Percentiles rank a stretch among this genome's conserved stretches.
Conservation (phyloP, 495 filamentous ascomycete species). For the Tuber umbilicatum region DNA sequence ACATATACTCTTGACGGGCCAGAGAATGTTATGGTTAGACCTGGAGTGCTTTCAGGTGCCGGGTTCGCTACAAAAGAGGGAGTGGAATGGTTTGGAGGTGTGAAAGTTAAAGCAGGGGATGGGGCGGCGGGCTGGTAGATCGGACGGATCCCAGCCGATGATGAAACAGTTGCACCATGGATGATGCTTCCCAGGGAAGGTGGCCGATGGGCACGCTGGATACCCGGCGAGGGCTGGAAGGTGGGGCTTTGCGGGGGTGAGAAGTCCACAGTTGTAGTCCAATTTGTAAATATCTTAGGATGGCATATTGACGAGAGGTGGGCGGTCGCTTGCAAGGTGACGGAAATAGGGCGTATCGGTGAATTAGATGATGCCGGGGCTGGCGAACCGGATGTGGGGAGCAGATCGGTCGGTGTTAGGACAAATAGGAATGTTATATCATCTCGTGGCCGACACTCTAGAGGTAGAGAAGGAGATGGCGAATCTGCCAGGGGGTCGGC, state of each 20-base stretch:
- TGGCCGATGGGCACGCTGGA: constrained; percentile 61
- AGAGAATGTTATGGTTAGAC: constrained; percentile 41
- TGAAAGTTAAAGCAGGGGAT: constrained; percentile 52
- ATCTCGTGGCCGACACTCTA: constrained; percentile 69
- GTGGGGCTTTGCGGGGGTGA: constrained; percentile 54
- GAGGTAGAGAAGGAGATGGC: constrained; percentile 55
- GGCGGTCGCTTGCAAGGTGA: constrained; percentile 61
- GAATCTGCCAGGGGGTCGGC: constrained; percentile 61
- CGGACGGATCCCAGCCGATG: constrained; percentile 44
- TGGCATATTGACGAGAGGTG: constrained; percentile 58
- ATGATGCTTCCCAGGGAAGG: constrained; percentile 50
- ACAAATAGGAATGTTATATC: constrained; percentile 80
- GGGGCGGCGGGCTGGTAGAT: constrained; percentile 43
- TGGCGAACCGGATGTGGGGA: constrained; percentile 46
- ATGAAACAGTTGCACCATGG: constrained; percentile 44
- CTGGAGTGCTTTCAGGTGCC: constrained; percentile 42
- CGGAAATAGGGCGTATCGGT: constrained; percentile 51
- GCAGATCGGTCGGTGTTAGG: constrained; percentile 59
- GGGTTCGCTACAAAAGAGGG: constrained; percentile 48
- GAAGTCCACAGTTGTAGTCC: constrained; percentile 78
- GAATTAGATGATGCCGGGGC: constrained; percentile 45
- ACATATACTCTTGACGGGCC: constrained; percentile 50
- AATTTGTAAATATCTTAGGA: constrained; percentile 70
- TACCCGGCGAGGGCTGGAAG: constrained; percentile 52
- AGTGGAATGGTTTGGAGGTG: constrained; percentile 48